Percentiles rank a stretch among this genome's conserved stretches.
Evolutionary conservation across 2,329 filamentous ascomycete species (phyloP).

Genomic region (Neopestalotiopsis sp.): DNA sequence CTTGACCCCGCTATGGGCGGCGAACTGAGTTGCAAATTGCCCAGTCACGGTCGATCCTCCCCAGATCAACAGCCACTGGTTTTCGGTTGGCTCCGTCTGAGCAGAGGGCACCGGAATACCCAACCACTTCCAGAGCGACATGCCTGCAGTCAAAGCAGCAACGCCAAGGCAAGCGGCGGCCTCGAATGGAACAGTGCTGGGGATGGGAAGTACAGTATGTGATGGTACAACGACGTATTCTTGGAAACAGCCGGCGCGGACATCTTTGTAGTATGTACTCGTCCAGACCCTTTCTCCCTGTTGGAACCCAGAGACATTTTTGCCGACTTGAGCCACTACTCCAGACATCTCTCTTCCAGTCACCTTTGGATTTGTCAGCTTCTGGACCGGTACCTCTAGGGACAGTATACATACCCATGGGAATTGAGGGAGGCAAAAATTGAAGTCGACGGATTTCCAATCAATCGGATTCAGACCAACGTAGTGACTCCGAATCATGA

Average conservation of each 20-base stretch:
- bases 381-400: not conserved
- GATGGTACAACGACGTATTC: slow-evolving; percentile 45
- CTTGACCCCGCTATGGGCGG: slow-evolving; percentile 37
- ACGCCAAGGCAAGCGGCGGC: slow-evolving; percentile 45
- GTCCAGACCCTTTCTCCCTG: slow-evolving; percentile 40
- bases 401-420: slow-evolving; percentile 32
- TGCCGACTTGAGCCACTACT: slow-evolving; percentile 34
- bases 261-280: slow-evolving; percentile 48
- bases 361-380: slow-evolving; percentile 20
- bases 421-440: slow-evolving; percentile 46
- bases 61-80: slow-evolving; percentile 43
- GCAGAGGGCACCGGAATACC: slow-evolving; percentile 34
- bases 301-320: slow-evolving; percentile 29
- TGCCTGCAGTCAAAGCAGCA: slow-evolving; percentile 45
- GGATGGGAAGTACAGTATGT: slow-evolving; percentile 47
- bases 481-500: slow-evolving; percentile 40
- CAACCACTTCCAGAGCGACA: slow-evolving; percentile 49
- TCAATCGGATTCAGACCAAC: slow-evolving; percentile 47
- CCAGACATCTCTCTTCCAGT: slow-evolving; percentile 40
- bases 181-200: slow-evolving; percentile 37
- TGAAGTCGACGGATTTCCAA: slow-evolving; percentile 48
- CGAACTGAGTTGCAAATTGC: slow-evolving; percentile 47
- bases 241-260: slow-evolving; percentile 48
- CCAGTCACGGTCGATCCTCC: slow-evolving; percentile 48
- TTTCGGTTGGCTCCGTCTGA: slow-evolving; percentile 23